These are phyloP conservation scores for Mortierella sp. DNA, from an alignment of 371 early-diverging fungal species.

Conservation along the genomic window DNA sequence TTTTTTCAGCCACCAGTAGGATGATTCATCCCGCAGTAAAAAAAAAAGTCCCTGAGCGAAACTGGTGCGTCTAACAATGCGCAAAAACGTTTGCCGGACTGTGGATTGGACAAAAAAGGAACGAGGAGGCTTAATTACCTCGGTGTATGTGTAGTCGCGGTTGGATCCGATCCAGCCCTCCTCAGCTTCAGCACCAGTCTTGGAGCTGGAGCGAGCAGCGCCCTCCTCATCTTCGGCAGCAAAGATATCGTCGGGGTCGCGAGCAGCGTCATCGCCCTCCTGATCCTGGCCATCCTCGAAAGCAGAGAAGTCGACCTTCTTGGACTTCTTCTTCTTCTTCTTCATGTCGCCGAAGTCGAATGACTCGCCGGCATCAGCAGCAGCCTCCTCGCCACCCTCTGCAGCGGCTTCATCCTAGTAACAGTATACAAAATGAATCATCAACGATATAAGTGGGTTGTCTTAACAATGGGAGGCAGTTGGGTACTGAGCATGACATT, in stretches of 20 bases:
- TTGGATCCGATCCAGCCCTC: slow-evolving; percentile 92
- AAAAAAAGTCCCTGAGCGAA: not conserved
- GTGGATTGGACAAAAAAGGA: not conserved
- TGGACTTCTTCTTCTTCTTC: slow-evolving; percentile 93
- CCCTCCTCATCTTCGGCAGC: slow-evolving; percentile 71
- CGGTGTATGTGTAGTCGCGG: slow-evolving; percentile 95
- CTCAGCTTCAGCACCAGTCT: slow-evolving; percentile 58
- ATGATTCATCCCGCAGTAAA: slow-evolving; percentile 15
- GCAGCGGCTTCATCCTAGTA: slow-evolving; percentile 61
- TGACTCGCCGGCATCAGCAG: slow-evolving; percentile 65
- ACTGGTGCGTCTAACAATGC: not conserved
- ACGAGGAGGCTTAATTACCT: slow-evolving; percentile 65
- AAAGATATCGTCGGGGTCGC: slow-evolving; percentile 58
- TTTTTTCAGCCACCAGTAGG: slow-evolving; percentile 1
- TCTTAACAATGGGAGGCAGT: not conserved
- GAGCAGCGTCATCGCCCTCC: slow-evolving; percentile 61
- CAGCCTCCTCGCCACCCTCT: slow-evolving; percentile 61
- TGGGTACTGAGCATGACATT: not conserved
- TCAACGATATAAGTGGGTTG: not conserved
- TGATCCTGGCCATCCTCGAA: slow-evolving; percentile 82
- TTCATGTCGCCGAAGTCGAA: slow-evolving; percentile 87
- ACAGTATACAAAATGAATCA: slow-evolving; percentile 2
- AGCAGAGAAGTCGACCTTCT: slow-evolving; percentile 91
- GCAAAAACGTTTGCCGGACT: not conserved
- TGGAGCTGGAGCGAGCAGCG: slow-evolving; percentile 69